Percentiles rank a stretch among this genome's conserved stretches.
Conservation (phyloP, 2,329 filamentous ascomycete species). For the Stylonectria norvegica region DNA sequence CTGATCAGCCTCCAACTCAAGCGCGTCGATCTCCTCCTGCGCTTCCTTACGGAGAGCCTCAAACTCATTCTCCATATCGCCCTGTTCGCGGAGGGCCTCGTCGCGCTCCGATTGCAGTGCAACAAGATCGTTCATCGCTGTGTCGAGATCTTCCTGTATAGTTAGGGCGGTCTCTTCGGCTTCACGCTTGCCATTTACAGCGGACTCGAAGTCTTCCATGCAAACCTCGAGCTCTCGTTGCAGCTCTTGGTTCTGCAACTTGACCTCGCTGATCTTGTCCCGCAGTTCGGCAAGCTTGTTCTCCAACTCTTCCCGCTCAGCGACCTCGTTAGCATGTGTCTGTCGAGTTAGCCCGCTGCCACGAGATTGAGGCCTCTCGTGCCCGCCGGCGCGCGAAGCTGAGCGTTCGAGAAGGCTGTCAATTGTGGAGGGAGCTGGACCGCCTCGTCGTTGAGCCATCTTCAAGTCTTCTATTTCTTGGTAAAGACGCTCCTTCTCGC, state of each 20-base stretch:
- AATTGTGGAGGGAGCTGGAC: constrained; percentile 60
- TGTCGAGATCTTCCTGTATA: constrained; percentile 78
- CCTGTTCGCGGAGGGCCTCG: constrained; percentile 68
- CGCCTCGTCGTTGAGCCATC: constrained; percentile 73
- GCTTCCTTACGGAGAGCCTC: constrained; percentile 60
- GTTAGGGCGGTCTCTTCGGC: constrained; percentile 56
- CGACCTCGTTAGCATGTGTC: constrained; percentile 63
- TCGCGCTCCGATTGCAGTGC: constrained; percentile 80
- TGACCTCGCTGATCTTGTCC: constrained; percentile 81
- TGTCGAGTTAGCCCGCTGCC: constrained; percentile 65
- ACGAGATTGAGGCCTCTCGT: constrained; percentile 70
- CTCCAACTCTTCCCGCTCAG: constrained; percentile 82
- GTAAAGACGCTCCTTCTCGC: constrained; percentile 90
- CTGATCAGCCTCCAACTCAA: constrained; percentile 70
- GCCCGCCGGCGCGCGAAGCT: constrained; percentile 71
- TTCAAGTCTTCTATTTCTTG: constrained; percentile 98
- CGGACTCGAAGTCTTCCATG: constrained; percentile 73
- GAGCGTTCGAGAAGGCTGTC: constrained; percentile 95
- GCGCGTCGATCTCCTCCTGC: constrained; percentile 61
- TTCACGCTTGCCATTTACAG: constrained; percentile 61
- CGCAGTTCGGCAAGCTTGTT: constrained; percentile 77
- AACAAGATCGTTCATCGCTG: constrained; percentile 74
- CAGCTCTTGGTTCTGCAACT: constrained; percentile 85
- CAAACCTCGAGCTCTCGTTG: constrained; percentile 78
- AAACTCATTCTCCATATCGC: constrained; percentile 58